Evolutionary conservation across 768 basidiomycete genomes (phyloP).

Genomic region (Agaricus subrufescens): DNA sequence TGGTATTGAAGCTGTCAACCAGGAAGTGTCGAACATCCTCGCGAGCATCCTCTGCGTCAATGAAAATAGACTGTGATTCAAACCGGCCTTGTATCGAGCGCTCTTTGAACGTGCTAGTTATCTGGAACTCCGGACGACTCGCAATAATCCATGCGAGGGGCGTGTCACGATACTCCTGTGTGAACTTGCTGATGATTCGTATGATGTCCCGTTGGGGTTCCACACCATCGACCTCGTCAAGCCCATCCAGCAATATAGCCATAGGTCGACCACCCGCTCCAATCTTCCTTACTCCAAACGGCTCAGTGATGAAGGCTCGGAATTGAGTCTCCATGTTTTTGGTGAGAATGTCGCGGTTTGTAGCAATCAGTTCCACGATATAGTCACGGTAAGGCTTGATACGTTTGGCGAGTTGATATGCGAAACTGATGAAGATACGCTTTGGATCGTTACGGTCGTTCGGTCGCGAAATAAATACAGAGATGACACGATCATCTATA

Average conservation of each 20-base stretch:
- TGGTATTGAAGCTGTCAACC: too few species aligned
- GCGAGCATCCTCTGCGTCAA: background rate
- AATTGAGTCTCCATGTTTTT: background rate
- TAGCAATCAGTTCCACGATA: background rate
- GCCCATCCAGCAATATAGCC: too few species aligned
- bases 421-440: background rate
- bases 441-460: background rate
- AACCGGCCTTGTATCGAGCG: too few species aligned
- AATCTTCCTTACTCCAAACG: background rate
- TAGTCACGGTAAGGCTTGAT: background rate
- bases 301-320: background rate
- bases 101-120: too few species aligned
- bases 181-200: too few species aligned
- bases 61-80: too few species aligned
- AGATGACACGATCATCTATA: background rate
- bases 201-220: too few species aligned
- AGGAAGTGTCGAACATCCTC: background rate
- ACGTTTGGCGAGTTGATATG: background rate
- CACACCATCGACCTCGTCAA: too few species aligned
- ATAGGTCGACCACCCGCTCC: too few species aligned
- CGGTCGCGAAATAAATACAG: background rate
- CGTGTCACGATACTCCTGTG: too few species aligned
- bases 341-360: background rate
- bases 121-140: too few species aligned
- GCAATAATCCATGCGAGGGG: too few species aligned